Conservation (phyloP, 1,284 basidiomycete species). For the Boletellus deceptivus region DNA sequence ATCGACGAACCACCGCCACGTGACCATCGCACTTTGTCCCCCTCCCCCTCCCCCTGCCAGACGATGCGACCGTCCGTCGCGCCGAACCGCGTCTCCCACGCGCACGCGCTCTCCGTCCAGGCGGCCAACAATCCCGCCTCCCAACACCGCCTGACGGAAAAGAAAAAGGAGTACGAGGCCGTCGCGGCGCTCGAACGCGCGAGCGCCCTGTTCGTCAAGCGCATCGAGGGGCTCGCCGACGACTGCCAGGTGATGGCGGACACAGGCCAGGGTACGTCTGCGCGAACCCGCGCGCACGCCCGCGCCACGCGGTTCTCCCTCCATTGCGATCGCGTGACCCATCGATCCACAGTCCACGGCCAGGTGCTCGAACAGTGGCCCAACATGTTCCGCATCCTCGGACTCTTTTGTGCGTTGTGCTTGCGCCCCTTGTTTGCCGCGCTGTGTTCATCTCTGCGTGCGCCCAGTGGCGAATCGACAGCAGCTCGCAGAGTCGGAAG, state of each 20-base stretch:
- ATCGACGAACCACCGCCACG: slow-evolving; percentile 12
- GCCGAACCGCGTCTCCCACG: slow-evolving; percentile 50
- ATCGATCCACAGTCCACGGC: slow-evolving; percentile 54
- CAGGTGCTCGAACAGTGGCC: slow-evolving; percentile 79
- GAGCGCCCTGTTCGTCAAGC: slow-evolving; percentile 58
- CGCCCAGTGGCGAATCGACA: slow-evolving; percentile 29
- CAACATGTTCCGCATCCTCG: slow-evolving; percentile 74
- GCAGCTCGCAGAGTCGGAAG: slow-evolving; percentile 14
- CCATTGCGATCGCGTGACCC: not conserved
- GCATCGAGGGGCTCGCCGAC: slow-evolving; percentile 64
- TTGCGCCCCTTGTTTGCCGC: no score
- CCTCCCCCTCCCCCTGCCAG: no score
- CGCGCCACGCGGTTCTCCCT: not conserved
- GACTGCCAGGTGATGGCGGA: slow-evolving; percentile 75
- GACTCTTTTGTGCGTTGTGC: slow-evolving; percentile 51
- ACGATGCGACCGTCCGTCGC: slow-evolving; percentile 55
- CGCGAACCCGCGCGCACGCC: not conserved
- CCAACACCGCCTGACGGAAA: slow-evolving; percentile 58
- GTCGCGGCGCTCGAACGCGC: slow-evolving; percentile 69
- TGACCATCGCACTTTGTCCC: slow-evolving; percentile 10
- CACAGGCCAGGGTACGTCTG: slow-evolving; percentile 58
- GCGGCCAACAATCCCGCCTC: slow-evolving; percentile 45
- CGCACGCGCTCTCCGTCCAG: slow-evolving; percentile 36
- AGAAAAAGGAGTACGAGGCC: slow-evolving; percentile 77
- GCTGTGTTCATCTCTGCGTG: not conserved